Evolutionary conservation across 2,329 filamentous ascomycete species (phyloP).

Genomic region (Bipolaris oryzae): DNA sequence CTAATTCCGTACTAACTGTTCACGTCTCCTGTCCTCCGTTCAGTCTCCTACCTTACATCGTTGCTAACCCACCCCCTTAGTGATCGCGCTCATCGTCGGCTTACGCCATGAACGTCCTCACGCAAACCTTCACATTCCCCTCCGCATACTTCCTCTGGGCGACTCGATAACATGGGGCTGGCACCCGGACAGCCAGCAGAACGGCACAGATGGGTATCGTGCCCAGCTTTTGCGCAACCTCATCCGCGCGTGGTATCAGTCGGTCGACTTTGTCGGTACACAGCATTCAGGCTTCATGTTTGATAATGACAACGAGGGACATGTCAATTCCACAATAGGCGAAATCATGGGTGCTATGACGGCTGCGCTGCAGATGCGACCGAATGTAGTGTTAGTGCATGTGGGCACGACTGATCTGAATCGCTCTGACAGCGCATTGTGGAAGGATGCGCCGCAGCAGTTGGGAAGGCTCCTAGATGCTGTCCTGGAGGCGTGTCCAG

Average conservation of each 20-base stretch:
- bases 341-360: constrained; percentile 29
- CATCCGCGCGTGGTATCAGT: constrained; percentile 19
- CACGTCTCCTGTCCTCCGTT: background rate
- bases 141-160: constrained; percentile 34
- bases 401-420: constrained; percentile 34
- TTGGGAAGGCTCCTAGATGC: constrained; percentile 43
- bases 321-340: constrained; percentile 39
- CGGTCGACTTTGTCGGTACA: constrained; percentile 42
- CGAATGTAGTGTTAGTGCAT: constrained; percentile 34
- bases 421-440: constrained; percentile 7
- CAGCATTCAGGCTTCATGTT: constrained; percentile 40
- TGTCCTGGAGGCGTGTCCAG: constrained; percentile 35
- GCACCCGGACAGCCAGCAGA: constrained; percentile 14
- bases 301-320: constrained; percentile 44
- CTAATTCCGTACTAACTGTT: background rate
- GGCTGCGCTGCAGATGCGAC: constrained; percentile 20
- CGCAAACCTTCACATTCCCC: constrained; percentile 12
- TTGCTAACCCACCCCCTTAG: constrained; percentile 11
- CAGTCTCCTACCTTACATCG: background rate
- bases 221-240: constrained; percentile 34
- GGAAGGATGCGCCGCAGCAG: constrained; percentile 39
- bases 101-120: constrained; percentile 6
- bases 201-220: constrained; percentile 50
- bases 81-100: constrained; percentile 10
- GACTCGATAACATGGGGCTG: constrained; percentile 44